These are phyloP conservation scores for Tubosaeta sp. DNA, from an alignment of 768 basidiomycete genomes.

Conservation along the genomic window DNA sequence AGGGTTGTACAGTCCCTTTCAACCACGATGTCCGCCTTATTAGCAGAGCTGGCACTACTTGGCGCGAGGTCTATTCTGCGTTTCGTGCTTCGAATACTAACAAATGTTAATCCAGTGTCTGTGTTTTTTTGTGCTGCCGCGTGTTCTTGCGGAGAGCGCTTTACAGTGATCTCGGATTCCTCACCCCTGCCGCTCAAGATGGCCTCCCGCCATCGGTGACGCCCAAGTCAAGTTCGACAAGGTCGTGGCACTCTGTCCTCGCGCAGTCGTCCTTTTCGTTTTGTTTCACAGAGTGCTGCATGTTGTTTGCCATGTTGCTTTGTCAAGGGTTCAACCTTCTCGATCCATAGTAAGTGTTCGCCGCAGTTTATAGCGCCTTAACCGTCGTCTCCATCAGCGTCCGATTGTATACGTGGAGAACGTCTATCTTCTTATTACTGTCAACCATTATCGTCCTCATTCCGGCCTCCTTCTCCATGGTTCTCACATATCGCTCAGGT, in stretches of 20 bases:
- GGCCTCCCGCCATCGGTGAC: conserved; percentile 22
- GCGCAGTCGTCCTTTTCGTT: conserved; percentile 60
- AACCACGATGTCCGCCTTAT: conserved; percentile 16
- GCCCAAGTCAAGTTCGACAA: conserved; percentile 16
- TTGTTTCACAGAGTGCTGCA: conserved; percentile 72
- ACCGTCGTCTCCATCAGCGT: conserved; percentile 35
- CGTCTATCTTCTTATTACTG: conserved; percentile 61
- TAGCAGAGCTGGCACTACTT: conserved; percentile 8
- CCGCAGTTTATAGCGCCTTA: not conserved
- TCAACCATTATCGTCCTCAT: conserved; percentile 59
- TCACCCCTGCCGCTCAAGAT: conserved; percentile 35
- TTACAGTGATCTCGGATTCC: conserved; percentile 53
- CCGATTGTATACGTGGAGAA: conserved; percentile 63
- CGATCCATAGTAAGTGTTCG: conserved; percentile 45
- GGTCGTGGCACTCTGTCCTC: conserved; percentile 49
- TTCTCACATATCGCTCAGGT: conserved; percentile 44
- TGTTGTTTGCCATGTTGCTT: conserved; percentile 68
- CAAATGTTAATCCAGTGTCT: conserved; percentile 32
- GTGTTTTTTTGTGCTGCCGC: conserved; percentile 55
- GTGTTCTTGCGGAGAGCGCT: conserved; percentile 54
- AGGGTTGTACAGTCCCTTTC: conserved; percentile 19
- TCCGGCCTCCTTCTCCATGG: conserved; percentile 59
- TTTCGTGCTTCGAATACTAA: not conserved
- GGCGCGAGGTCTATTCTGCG: conserved; percentile 17
- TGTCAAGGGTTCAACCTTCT: conserved; percentile 61